Conservation (phyloP, 805 yeast species). For the Pichia heedii region DNA sequence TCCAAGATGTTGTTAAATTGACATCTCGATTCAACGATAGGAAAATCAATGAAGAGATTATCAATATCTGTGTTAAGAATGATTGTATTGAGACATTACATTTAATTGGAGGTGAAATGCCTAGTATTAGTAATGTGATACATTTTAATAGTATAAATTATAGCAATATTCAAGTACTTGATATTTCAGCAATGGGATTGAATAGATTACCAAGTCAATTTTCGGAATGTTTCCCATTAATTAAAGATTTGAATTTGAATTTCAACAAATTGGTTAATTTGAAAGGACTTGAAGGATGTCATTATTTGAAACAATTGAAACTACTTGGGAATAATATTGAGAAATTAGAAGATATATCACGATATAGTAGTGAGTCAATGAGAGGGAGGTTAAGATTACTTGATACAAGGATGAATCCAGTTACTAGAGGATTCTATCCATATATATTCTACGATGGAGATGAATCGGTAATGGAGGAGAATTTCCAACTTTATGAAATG, state of each 20-base stretch:
- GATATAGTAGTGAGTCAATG: slow-evolving; percentile 20
- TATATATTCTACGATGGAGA: slow-evolving; percentile 42
- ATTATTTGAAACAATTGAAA: slow-evolving; percentile 31
- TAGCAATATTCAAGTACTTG: slow-evolving; percentile 29
- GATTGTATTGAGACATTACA: slow-evolving; percentile 28
- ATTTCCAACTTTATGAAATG: slow-evolving; percentile 28
- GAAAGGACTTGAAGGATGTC: slow-evolving; percentile 27
- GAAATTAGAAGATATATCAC: slow-evolving; percentile 26
- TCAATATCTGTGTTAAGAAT: slow-evolving; percentile 11
- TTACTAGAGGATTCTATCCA: slow-evolving; percentile 40
- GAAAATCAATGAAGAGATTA: slow-evolving; percentile 17
- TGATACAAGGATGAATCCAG: slow-evolving; percentile 43
- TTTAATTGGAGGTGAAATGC: slow-evolving; percentile 23
- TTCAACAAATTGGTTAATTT: slow-evolving; percentile 36
- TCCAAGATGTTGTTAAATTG: slow-evolving; percentile 33
- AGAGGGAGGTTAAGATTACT: slow-evolving; percentile 30
- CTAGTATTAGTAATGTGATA: slow-evolving; percentile 4
- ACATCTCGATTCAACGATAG: slow-evolving; percentile 29
- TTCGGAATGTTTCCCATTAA: slow-evolving; percentile 34
- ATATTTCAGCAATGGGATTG: slow-evolving; percentile 41
- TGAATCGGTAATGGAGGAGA: slow-evolving; percentile 4
- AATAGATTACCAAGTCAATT: slow-evolving; percentile 31
- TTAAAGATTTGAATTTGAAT: slow-evolving; percentile 39
- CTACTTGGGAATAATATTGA: slow-evolving; percentile 38
- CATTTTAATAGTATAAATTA: slow-evolving; percentile 4